phyloP scores from a whole-genome alignment of 2,329 filamentous ascomycete genomes.

The Cryphonectria naterciae region DNA sequence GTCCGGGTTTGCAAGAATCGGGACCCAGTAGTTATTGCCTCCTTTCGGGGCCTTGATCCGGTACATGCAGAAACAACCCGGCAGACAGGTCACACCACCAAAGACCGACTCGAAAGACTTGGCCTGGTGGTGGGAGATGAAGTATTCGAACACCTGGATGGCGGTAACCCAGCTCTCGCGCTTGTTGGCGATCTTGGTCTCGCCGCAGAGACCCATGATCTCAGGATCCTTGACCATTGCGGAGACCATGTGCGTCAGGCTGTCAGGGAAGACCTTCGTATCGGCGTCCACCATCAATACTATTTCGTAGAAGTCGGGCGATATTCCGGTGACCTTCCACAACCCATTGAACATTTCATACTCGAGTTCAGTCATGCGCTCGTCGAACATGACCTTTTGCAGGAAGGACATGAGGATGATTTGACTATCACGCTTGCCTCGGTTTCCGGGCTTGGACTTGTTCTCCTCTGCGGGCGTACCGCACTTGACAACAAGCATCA shows the following conservation, averaged over 20 bases:
- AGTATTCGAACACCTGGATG: constrained; percentile 99
- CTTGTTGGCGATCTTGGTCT: constrained; percentile 99
- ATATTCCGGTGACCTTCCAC: constrained; percentile 98
- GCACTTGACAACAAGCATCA: constrained; percentile 96
- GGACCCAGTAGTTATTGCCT: constrained; percentile 99
- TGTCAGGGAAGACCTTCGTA: constrained; percentile 98
- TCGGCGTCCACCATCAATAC: constrained; percentile 99
- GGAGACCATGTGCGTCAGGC: constrained; percentile 96
- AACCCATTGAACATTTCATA: constrained; percentile 99
- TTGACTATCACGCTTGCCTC: constrained; percentile 98
- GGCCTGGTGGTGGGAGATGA: constrained; percentile 95
- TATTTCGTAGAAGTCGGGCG: constrained; percentile 95
- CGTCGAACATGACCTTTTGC: constrained; percentile 99
- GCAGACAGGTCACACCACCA: constrained; percentile 97
- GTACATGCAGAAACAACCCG: constrained; percentile 99
- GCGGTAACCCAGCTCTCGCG: constrained; percentile 91
- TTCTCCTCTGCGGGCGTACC: constrained; percentile 85
- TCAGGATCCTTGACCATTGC: constrained; percentile 99
- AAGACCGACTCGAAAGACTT: constrained; percentile 99
- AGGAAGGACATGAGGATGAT: constrained; percentile 99
- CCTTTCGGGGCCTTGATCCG: constrained; percentile 99
- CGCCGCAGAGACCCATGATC: constrained; percentile 98
- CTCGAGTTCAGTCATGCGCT: constrained; percentile 98
- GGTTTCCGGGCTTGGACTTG: constrained; percentile 89
- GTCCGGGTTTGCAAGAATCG: constrained; percentile 96